Base-by-base conservation (phyloP, 306 rosid species). In the Cicer chorassanicum region DNA sequence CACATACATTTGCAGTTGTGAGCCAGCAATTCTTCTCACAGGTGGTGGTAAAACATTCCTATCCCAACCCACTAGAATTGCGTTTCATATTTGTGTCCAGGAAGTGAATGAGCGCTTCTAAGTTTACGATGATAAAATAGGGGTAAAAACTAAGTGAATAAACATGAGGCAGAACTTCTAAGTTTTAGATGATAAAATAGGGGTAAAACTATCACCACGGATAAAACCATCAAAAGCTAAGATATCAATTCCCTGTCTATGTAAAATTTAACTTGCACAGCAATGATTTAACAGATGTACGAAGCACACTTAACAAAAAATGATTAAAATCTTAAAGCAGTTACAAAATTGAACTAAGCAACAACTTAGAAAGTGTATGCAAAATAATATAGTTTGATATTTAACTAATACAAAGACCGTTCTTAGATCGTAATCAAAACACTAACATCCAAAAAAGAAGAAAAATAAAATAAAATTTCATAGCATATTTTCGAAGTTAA, bases 351-450 rank as follows among this genome's bases (percentile, higher is more conserved):
- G 13, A 16, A 2, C 6, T n/a, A 10, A 63, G 48, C 13, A 16
- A 10, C 18, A 5, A 12, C 41, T 51, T 15, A 18, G 3, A 43
- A 45, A 29, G 40, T 42, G 67, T 9, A 21, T 38, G 39, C 75
- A 36, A 36, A 55, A 41, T 8, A 21, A 13, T 46, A 38, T 18
- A n/a, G 82, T 8, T 72, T 46, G 24, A 80, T 14, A 73, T 72
- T 16, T 18, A 72, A 16, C 65, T 55, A 79, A 12, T 36, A 39
- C 38, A 65, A 61, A 57, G 65, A 9, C 15, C 10, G 59, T 75
- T 42, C 55, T 61, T 0, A 60, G 8, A 16, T 61, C 72, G 43
- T 6, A 51, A 40, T 48, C 15, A 4, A 15, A 18, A 21, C 59
- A 29, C 46, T 36, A 77, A 16, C 48, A 8, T n/a, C 10, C 48